Evolutionary conservation across 345 rosid species (phyloP), one percentile per base, ranked within the genome.

Genomic region (Streptanthus diversifolius): DNA sequence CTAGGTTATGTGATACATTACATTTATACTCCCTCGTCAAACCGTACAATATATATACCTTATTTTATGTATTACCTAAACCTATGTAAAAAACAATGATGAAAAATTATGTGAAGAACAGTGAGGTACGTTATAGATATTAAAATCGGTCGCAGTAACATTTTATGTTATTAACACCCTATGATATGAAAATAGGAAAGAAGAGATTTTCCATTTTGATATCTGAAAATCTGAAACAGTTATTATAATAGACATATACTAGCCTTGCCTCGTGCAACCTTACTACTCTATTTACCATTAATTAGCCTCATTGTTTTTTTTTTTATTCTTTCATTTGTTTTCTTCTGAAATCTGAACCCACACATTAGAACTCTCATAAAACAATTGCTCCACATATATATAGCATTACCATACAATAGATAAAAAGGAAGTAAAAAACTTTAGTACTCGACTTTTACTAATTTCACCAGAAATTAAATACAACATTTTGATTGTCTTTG

Each of bases 101-200:
- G 44, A 41, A 19, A 19, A 45, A 9, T 27, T 40, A 41, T 54
- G 36, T 11, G 21, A 27, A 57, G 3, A 18, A 41, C 36, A n/a
- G 43, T 8, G 56, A 55, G 21, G 53, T 32, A 56, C 61, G 40
- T 53, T 63, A 14, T 48, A 33, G 4, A 73, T 35, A 35, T 29
- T 22, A 39, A 21, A 13, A 37, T 32, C 25, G 21, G 62, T 40
- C 29, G 22, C 44, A 21, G 17, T 65, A 55, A 40, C 19, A 51
- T 62, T 24, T 32, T 18, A 47, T 66, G 66, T 30, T 19, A 51
- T 66, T 74, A 59, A 37, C 67, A 12, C 27, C 48, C 56, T 67
- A 60, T 75, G 48, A 75, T 58, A 35, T 67, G 73, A 60, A 75
- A 75, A 68, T 73, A 60, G 79, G 68, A 68, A 75, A 75, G 27